phyloP scores from a whole-genome alignment of 106 monocot species.

The Dioscorea alata region DNA sequence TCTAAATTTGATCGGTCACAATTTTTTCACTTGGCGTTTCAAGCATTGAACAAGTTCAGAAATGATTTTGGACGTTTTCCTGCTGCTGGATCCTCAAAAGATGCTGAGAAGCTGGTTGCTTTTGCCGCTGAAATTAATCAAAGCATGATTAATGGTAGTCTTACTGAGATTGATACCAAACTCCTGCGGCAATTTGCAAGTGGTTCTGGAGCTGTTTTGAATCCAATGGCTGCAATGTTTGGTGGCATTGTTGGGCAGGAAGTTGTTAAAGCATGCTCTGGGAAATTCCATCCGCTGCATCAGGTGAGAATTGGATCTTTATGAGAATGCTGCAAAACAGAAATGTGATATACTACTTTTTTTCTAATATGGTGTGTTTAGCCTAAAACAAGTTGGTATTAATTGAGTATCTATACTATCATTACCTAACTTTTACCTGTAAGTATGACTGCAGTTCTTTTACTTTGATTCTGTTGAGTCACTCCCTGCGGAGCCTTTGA shows the following conservation, averaged over 20 bases:
- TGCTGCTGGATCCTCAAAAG: slow-evolving; percentile 52
- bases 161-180: slow-evolving; percentile 43
- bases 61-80: slow-evolving; percentile 42
- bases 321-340: no score
- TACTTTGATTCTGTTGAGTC: slow-evolving; percentile 72
- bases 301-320: slow-evolving; percentile 34
- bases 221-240: slow-evolving; percentile 79
- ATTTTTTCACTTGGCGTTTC: slow-evolving; percentile 62
- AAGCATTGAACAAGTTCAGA: slow-evolving; percentile 59
- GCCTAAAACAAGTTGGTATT: background rate
- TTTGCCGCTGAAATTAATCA: slow-evolving; percentile 37
- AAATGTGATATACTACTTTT: no score
- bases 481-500: slow-evolving; percentile 50
- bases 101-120: slow-evolving; percentile 37
- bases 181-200: slow-evolving; percentile 45
- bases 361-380: no score
- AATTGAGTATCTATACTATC: background rate
- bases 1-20: slow-evolving; percentile 49
- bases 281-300: slow-evolving; percentile 68
- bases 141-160: slow-evolving; percentile 23
- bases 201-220: slow-evolving; percentile 64
- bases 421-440: background rate
- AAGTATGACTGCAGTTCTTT: slow-evolving; percentile 41
- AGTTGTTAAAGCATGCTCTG: slow-evolving; percentile 67
- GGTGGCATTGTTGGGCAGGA: slow-evolving; percentile 79